A percentile compares a stretch with the other conserved stretches of the same genome.
These are phyloP conservation scores for Yarrowia galli DNA, from an alignment of 1,139 yeast genomes.

Conservation along the genomic window DNA sequence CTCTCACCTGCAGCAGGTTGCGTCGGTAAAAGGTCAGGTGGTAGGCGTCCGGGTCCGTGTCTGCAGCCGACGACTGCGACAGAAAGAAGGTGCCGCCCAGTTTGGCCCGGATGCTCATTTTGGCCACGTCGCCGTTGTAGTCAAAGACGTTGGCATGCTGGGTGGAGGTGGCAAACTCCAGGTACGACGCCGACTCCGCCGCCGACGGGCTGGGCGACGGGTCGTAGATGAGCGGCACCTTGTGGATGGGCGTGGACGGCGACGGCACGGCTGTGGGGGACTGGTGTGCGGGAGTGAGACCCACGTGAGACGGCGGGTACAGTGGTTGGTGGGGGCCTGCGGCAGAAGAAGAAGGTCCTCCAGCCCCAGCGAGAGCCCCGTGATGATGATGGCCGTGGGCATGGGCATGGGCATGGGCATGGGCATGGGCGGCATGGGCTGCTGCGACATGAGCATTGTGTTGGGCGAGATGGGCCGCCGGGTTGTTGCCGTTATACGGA, in stretches of 20 bases:
- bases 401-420: too few species aligned
- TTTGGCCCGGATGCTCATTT: conserved; percentile 22
- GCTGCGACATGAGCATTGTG: too few species aligned
- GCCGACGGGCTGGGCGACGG: conserved; percentile 29
- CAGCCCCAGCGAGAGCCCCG: too few species aligned
- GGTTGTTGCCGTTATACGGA: background rate
- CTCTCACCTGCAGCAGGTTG: conserved; percentile 48
- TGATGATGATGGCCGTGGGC: too few species aligned
- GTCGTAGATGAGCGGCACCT: conserved; percentile 32
- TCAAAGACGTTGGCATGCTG: conserved; percentile 28
- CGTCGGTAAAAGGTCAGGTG: conserved; percentile 49
- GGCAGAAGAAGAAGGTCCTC: too few species aligned
- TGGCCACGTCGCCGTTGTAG: conserved; percentile 25
- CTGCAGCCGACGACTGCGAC: conserved; percentile 11
- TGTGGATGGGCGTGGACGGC: conserved; percentile 25
- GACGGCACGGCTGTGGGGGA: conserved; percentile 10
- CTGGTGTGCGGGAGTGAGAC: too few species aligned
- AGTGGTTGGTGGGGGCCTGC: too few species aligned
- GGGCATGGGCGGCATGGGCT: too few species aligned
- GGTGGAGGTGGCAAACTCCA: conserved; percentile 21
- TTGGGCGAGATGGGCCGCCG: background rate
- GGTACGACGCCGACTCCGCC: conserved; percentile 10
- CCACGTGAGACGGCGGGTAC: background rate
- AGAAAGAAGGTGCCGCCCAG: conserved; percentile 37
- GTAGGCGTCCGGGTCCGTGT: conserved; percentile 39